Base-by-base conservation (phyloP, 306 rosid species). In the Astragalus membranaceus region DNA sequence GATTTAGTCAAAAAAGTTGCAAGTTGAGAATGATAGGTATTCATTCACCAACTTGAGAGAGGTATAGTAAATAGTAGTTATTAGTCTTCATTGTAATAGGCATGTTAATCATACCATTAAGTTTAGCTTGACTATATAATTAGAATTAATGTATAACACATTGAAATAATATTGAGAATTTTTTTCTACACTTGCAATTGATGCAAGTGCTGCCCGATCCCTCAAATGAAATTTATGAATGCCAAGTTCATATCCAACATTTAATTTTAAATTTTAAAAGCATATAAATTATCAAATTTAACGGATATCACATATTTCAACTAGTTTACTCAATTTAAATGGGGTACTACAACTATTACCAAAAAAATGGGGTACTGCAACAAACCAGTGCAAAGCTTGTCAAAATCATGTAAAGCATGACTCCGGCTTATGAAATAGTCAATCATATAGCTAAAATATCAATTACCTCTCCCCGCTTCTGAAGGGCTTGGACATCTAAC, bases 381-480 rank as follows among this genome's bases (percentile, higher is more conserved):
- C 84, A 69, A 67, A 53, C 65, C 13, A 32, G 29, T 54, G 50
- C 56, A 66, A 35, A 74, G 44, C 58, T 43, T 51, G 54, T 13
- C 11, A 29, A 56, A 53, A 20, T 39, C 42, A 46, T 43, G 54
- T 49, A 49, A 65, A 58, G 12, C 39, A 51, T 16, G 30, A 70
- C 29, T 62, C n/a, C 16, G 44, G 67, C 44, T 54, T 72, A 77
- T 67, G 58, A 73, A 62, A 73, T 9, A 43, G 44, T 64, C 55
- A 65, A 66, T 41, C 43, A 69, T 36, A 69, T 46, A 63, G 70
- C 56, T 64, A 68, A 59, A 65, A 74, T 33, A 61, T 48, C 43
- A 69, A 64, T 49, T 82, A 92, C 98, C 96, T 85, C 77, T 81
- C 57, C 86, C 93, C 53, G 91, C 91, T 79, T 88, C 98, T 15